A percentile compares a stretch with the other conserved stretches of the same genome.
These are phyloP conservation scores for Salvia hispanica DNA, from an alignment of 257 asterid genomes.

Conservation along the genomic window DNA sequence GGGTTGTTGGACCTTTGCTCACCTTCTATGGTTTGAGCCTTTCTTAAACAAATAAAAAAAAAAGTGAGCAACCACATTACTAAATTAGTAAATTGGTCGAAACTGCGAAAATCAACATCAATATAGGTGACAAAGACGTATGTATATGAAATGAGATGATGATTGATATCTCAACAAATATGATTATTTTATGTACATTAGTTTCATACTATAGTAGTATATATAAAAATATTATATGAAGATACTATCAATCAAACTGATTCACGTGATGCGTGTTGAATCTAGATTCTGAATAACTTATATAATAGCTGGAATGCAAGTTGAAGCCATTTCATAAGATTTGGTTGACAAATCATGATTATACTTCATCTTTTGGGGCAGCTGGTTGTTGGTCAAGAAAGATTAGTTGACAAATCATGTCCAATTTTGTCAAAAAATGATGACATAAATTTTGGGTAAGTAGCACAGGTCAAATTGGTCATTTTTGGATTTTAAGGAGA, in stretches of 20 bases:
- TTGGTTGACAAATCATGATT: no score
- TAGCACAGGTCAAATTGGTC: no score
- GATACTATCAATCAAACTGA: neutral
- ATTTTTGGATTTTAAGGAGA: no score
- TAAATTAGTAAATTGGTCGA: no score
- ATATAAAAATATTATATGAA: neutral
- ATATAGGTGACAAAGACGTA: neutral
- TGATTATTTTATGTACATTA: neutral
- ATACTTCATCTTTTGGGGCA: no score
- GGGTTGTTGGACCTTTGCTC: no score
- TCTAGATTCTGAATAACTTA: neutral
- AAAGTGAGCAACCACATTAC: neutral
- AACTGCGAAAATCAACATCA: neutral
- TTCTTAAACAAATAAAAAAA: no score
- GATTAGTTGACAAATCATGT: neutral
- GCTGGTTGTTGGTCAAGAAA: no score
- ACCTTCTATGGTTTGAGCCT: no score
- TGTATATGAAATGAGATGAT: neutral
- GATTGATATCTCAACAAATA: neutral
- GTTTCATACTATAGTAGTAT: no score
- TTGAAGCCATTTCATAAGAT: neutral
- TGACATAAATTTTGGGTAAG: no score
- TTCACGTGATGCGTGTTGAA: neutral
- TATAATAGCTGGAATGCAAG: neutral
- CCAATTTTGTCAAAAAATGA: no score